These are phyloP conservation scores for Mycena galopus DNA, from an alignment of 768 basidiomycete genomes.

Conservation along the genomic window DNA sequence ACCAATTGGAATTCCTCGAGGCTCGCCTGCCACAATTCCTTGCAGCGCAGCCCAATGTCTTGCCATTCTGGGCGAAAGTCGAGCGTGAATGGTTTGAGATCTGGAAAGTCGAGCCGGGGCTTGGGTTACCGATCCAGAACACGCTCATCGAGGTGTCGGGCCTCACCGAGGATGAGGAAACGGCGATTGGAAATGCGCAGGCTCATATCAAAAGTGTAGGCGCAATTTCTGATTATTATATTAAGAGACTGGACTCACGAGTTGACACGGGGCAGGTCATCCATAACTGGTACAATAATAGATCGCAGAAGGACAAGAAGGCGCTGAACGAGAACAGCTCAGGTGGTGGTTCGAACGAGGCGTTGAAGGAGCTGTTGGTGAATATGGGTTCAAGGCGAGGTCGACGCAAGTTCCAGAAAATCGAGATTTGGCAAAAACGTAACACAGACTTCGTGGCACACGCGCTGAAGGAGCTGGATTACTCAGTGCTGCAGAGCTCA, in stretches of 20 bases:
- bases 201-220: too few relatives aligned
- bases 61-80: neutral
- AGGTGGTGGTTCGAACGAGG: neutral
- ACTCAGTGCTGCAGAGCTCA: too few relatives aligned
- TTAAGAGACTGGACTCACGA: too few relatives aligned
- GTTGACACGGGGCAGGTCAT: neutral
- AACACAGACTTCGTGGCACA: neutral
- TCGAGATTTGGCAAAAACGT: neutral
- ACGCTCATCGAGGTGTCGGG: neutral
- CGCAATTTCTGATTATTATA: too few relatives aligned
- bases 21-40: neutral
- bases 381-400: too few relatives aligned
- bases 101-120: neutral
- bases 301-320: neutral
- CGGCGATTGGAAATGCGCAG: neutral
- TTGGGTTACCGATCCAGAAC: neutral
- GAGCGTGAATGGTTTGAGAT: neutral
- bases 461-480: neutral
- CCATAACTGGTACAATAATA: constrained; percentile 9
- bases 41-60: neutral
- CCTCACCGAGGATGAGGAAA: neutral
- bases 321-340: too few relatives aligned
- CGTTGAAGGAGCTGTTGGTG: neutral
- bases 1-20: neutral
- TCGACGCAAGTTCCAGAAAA: neutral